A percentile compares a stretch with the other conserved stretches of the same genome.
phyloP scores from a whole-genome alignment of 2,329 filamentous ascomycete species.

The Ceratocystis destructans region DNA sequence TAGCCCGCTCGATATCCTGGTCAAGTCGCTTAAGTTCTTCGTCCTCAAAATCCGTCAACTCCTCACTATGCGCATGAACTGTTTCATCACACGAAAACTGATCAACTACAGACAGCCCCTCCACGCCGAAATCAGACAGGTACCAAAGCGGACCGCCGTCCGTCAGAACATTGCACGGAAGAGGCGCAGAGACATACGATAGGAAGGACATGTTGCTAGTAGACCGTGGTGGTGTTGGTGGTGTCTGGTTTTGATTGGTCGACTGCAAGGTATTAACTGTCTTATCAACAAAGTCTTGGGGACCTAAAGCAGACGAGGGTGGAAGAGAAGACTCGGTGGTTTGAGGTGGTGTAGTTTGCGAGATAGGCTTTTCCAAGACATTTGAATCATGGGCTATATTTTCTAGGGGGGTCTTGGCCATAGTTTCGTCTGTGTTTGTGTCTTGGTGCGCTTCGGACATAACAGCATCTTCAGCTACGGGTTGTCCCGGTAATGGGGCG shows the following conservation, averaged over 20 bases:
- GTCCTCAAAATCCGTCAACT: slow-evolving; percentile 82
- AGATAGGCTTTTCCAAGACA: not conserved
- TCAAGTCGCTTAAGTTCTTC: slow-evolving; percentile 66
- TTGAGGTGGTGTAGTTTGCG: slow-evolving; percentile 15
- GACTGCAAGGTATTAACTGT: not conserved
- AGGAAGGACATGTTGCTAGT: slow-evolving; percentile 17
- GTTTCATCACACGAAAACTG: slow-evolving; percentile 47
- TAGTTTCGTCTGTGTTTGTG: not conserved
- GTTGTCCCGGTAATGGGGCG: slow-evolving; percentile 7
- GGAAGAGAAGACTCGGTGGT: slow-evolving; percentile 7
- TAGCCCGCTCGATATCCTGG: slow-evolving; percentile 35
- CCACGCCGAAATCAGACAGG: slow-evolving; percentile 8
- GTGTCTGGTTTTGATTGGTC: slow-evolving; percentile 9
- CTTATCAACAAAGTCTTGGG: not conserved
- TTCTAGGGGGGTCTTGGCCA: not conserved
- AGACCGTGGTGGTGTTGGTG: slow-evolving; percentile 18
- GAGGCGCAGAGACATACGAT: not conserved
- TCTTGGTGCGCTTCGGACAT: not conserved
- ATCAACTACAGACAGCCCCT: slow-evolving; percentile 13
- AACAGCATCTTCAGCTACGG: not conserved
- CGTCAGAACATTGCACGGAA: slow-evolving; percentile 12
- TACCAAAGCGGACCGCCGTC: slow-evolving; percentile 18
- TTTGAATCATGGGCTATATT: not conserved
- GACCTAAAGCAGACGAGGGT: not conserved
- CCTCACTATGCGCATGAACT: slow-evolving; percentile 53